These are phyloP conservation scores for Niveomyces coronatus DNA, from an alignment of 2,329 filamentous ascomycete species.

Conservation along the genomic window DNA sequence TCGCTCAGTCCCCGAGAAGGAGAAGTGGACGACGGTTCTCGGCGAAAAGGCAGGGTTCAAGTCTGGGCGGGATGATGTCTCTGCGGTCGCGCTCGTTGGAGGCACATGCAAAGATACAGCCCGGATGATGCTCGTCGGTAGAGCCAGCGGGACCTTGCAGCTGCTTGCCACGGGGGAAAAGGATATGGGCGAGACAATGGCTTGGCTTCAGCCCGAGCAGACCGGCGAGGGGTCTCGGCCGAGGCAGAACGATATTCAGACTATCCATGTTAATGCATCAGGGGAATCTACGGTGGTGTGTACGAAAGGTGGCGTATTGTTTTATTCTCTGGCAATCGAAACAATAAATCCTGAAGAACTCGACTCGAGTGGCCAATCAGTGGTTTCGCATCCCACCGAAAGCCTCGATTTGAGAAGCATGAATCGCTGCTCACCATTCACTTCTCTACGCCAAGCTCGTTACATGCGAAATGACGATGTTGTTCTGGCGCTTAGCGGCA, in stretches of 20 bases:
- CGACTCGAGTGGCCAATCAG: neutral
- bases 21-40: constrained; percentile 12
- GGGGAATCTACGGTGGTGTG: constrained; percentile 11
- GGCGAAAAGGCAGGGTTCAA: constrained; percentile 24
- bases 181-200: constrained; percentile 17
- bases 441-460: neutral
- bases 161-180: constrained; percentile 26
- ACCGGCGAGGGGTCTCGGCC: neutral
- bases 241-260: constrained; percentile 11
- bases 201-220: constrained; percentile 10
- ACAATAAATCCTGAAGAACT: neutral
- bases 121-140: constrained; percentile 26
- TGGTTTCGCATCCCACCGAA: constrained; percentile 1
- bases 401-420: neutral
- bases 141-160: constrained; percentile 32
- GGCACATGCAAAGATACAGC: constrained; percentile 9
- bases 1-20: constrained; percentile 7
- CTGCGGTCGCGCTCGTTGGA: constrained; percentile 27
- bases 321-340: constrained; percentile 10
- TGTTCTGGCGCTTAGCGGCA: constrained; percentile 2
- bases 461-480: constrained; percentile 4
- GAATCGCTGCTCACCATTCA: neutral
- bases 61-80: constrained; percentile 32
- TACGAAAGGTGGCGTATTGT: constrained; percentile 11
- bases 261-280: constrained; percentile 10